phyloP scores from a whole-genome alignment of 129 eudicot species.

The Oenanthe sinensis region DNA sequence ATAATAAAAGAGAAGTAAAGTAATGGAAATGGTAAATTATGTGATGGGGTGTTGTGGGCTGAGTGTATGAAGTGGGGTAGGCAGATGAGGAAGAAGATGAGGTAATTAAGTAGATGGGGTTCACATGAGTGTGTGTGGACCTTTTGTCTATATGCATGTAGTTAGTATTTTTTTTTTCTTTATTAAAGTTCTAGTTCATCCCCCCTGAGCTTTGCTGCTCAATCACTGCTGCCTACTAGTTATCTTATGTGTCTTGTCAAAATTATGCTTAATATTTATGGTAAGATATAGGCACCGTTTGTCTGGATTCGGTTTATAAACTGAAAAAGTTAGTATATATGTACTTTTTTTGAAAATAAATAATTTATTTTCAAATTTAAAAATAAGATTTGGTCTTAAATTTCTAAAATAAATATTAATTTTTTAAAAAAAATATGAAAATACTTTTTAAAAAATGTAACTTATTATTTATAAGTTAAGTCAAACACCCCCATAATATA shows the following conservation, averaged over 20 bases:
- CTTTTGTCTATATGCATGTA: neutral
- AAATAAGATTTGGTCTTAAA: too few relatives aligned
- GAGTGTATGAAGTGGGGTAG: slow-evolving; percentile 6
- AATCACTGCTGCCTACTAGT: neutral
- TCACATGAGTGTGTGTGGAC: neutral
- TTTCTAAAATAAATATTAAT: too few relatives aligned
- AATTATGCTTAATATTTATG: too few relatives aligned
- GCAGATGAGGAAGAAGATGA: neutral
- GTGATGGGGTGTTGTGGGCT: neutral
- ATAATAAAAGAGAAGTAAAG: neutral
- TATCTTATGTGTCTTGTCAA: neutral
- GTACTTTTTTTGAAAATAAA: too few relatives aligned
- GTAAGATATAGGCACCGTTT: too few relatives aligned
- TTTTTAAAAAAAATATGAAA: too few relatives aligned
- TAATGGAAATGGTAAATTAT: neutral
- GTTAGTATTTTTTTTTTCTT: neutral
- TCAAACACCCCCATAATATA: too few relatives aligned
- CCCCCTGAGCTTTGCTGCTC: slow-evolving; percentile 24
- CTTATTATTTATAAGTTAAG: too few relatives aligned
- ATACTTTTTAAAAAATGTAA: too few relatives aligned
- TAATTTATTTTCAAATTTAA: too few relatives aligned
- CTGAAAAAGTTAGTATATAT: too few relatives aligned
- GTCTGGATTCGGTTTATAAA: too few relatives aligned
- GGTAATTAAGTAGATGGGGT: neutral
- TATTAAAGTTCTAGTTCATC: slow-evolving; percentile 14